Percentiles rank a stretch among this genome's conserved stretches.
Evolutionary conservation across 2,329 filamentous ascomycete genomes (phyloP).

Genomic region (Phialophora verrucosa): DNA sequence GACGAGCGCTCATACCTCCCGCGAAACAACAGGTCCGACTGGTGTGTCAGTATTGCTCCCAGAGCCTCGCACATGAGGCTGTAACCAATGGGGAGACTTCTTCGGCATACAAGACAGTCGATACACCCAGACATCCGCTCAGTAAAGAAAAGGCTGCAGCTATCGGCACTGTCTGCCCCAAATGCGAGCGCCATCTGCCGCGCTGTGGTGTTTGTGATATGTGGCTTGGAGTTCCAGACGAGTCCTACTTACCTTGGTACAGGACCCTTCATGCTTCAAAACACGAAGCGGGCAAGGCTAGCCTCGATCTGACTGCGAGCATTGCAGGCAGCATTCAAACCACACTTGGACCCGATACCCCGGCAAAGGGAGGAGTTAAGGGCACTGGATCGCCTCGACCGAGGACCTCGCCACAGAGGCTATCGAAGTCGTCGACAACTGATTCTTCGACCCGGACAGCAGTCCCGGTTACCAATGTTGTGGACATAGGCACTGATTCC

Average conservation of each 20-base stretch:
- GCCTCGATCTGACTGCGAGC: slow-evolving; percentile 33
- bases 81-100: slow-evolving; percentile 44
- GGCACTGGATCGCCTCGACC: slow-evolving; percentile 37
- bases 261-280: slow-evolving; percentile 19
- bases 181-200: slow-evolving; percentile 67
- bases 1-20: slow-evolving; percentile 55
- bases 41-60: slow-evolving; percentile 66
- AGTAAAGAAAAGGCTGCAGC: slow-evolving; percentile 40
- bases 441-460: slow-evolving; percentile 40
- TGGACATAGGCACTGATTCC: slow-evolving; percentile 2
- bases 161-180: slow-evolving; percentile 62
- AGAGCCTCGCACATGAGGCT: slow-evolving; percentile 57
- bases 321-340: slow-evolving; percentile 37
- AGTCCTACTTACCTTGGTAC: slow-evolving; percentile 47
- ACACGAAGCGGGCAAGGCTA: slow-evolving; percentile 24
- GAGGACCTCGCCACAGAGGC: slow-evolving; percentile 33
- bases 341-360: slow-evolving; percentile 31
- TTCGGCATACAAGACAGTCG: slow-evolving; percentile 39
- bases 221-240: slow-evolving; percentile 66
- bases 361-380: slow-evolving; percentile 24
- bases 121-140: slow-evolving; percentile 33
- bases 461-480: slow-evolving; percentile 7
- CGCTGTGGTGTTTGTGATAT: slow-evolving; percentile 67
- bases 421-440: slow-evolving; percentile 42
- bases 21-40: slow-evolving; percentile 62